A percentile compares a stretch with the other conserved stretches of the same genome.
Evolutionary conservation across 2,329 filamentous ascomycete genomes (phyloP).

Genomic region (Aspergillus sclerotialis): DNA sequence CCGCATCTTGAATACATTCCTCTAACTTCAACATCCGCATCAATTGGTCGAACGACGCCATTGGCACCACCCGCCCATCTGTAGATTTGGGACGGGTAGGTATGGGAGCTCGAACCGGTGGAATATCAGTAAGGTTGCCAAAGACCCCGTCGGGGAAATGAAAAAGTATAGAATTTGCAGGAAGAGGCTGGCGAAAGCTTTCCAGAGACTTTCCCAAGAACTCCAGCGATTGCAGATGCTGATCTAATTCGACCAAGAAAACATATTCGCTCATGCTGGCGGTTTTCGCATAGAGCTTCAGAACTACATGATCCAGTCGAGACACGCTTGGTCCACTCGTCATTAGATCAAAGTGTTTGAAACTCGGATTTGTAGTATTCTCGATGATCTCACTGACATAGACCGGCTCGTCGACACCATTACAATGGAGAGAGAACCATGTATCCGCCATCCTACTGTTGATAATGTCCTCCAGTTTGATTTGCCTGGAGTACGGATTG

Average conservation of each 20-base stretch:
- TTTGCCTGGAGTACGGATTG: constrained; percentile 58
- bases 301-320: constrained; percentile 55
- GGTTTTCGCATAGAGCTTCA: constrained; percentile 68
- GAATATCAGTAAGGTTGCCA: constrained; percentile 63
- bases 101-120: constrained; percentile 32
- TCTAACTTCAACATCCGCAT: constrained; percentile 86
- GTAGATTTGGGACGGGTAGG: constrained; percentile 27
- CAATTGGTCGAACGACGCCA: constrained; percentile 78
- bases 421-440: constrained; percentile 78
- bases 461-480: constrained; percentile 66
- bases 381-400: constrained; percentile 81
- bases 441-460: constrained; percentile 71
- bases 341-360: constrained; percentile 73
- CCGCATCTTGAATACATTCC: constrained; percentile 82
- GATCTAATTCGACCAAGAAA: constrained; percentile 63
- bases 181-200: constrained; percentile 63
- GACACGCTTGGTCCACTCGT: constrained; percentile 57
- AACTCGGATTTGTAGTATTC: constrained; percentile 84
- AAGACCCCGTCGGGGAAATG: constrained; percentile 84
- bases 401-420: constrained; percentile 61
- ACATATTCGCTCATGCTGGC: constrained; percentile 48
- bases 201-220: constrained; percentile 65
- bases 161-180: constrained; percentile 75
- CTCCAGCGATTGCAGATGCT: constrained; percentile 67
- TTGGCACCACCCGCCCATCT: constrained; percentile 48